A percentile compares a stretch with the other conserved stretches of the same genome.
phyloP scores from a whole-genome alignment of 2,329 filamentous ascomycete species.

The Sphaerulina musiva region DNA sequence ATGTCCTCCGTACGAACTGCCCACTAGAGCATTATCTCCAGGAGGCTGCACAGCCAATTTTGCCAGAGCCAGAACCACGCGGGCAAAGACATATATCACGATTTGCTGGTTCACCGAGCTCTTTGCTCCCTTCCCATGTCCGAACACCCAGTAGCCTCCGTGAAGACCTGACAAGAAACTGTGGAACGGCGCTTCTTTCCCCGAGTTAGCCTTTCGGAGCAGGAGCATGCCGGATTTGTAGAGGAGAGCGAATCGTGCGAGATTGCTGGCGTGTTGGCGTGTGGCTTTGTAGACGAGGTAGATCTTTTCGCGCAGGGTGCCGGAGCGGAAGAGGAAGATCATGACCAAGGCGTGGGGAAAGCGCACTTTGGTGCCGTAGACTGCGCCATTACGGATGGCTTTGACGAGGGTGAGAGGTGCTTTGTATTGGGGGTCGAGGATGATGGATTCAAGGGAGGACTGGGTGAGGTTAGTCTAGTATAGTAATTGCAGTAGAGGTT shows the following conservation, averaged over 20 bases:
- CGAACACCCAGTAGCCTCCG: constrained; percentile 91
- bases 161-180: constrained; percentile 78
- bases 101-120: constrained; percentile 91
- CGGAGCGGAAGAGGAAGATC: constrained; percentile 92
- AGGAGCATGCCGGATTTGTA: constrained; percentile 80
- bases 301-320: constrained; percentile 70
- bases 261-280: constrained; percentile 80
- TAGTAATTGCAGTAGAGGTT: not conserved
- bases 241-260: constrained; percentile 81
- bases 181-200: constrained; percentile 66
- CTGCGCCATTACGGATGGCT: constrained; percentile 89
- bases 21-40: constrained; percentile 35
- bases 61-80: constrained; percentile 77
- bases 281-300: constrained; percentile 77
- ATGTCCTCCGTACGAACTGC: constrained; percentile 34
- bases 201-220: constrained; percentile 51
- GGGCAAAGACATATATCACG: constrained; percentile 93
- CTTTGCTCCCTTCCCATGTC: constrained; percentile 57
- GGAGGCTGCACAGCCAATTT: constrained; percentile 68
- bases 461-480: constrained; percentile 34
- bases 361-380: constrained; percentile 95
- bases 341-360: constrained; percentile 98
- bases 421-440: constrained; percentile 78
- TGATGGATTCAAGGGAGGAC: constrained; percentile 65
- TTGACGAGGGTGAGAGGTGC: constrained; percentile 81